Base-by-base conservation (phyloP, 306 rosid genomes). In the Quercus bicolor region DNA sequence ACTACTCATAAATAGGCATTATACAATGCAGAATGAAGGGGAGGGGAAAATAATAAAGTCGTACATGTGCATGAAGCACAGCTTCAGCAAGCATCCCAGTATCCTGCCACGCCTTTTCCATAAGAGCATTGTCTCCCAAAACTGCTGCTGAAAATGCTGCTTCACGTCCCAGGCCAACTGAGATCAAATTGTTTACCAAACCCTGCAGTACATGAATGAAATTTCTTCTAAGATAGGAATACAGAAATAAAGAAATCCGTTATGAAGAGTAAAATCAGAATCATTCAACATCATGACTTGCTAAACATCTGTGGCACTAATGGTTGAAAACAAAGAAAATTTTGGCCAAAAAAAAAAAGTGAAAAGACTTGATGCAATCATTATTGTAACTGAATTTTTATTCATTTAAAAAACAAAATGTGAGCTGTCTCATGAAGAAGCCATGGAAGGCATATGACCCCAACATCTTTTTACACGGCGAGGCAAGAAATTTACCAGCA, bases 71-170 rank as follows among this genome's bases (percentile, higher is more conserved):
- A 85, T 96, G 99, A 84, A 96, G 98, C 80, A 96, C 99, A 66
- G 99, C 98, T 83, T 96, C 99, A 5, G 98, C 99, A 31, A 89
- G 92, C 99, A 96, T 93, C 81, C 99, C 99, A 19, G 98, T 96
- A 71, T 96, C 99, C 85, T 93, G 99, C 98, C 98, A 96, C 7
- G 98, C 98, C 92, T 90, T 96, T 76, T 96, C 99, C 99, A 96
- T 96, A 20, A 93, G 92, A 48, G 91, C 97, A 75, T 96, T 96
- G 89, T 96, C 99, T 43, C 98, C 98, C 87, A 96, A 91, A 77
- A 96, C 93, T 52, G 98, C 97, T 53, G 90, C 98, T 76, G 99
- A 85, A 86, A 95, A 95, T 78, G 99, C 98, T 59, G 97, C 98
- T 89, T 95, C 98, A 62, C 99, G 94, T 75, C 99, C 99, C 82